These are phyloP conservation scores for Volvox carteri DNA, from an alignment of 163 green algal genomes.

Conservation along the genomic window DNA sequence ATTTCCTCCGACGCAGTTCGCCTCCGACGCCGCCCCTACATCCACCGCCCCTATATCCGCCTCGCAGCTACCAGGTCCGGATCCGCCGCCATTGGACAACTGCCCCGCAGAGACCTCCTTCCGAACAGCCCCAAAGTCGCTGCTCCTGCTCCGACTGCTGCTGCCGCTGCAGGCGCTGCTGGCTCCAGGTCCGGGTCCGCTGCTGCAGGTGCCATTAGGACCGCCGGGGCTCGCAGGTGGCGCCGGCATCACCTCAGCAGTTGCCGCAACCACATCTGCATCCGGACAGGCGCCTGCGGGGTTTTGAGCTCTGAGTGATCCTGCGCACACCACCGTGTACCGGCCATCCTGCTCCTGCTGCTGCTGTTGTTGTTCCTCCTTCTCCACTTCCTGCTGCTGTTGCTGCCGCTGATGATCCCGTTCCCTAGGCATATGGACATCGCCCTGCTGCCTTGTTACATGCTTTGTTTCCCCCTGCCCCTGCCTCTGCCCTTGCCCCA, in stretches of 20 bases:
- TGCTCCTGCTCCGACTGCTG: conserved; percentile 25
- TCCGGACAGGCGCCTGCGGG: not conserved
- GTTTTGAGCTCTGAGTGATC: too few species aligned
- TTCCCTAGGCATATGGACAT: too few species aligned
- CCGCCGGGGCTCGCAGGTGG: not conserved
- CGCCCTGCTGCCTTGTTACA: too few species aligned
- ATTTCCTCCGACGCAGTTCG: too few species aligned
- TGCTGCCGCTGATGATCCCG: not conserved
- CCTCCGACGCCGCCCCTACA: too few species aligned
- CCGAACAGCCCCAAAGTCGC: not conserved
- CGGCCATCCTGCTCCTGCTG: too few species aligned
- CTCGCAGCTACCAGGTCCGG: too few species aligned
- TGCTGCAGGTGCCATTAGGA: not conserved
- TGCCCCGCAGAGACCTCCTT: not conserved
- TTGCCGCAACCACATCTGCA: too few species aligned
- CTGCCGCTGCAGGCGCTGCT: not conserved
- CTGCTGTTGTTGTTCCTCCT: not conserved
- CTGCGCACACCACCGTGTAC: too few species aligned
- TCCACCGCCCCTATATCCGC: too few species aligned
- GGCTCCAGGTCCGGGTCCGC: not conserved
- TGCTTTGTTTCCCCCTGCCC: too few species aligned
- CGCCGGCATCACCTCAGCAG: not conserved
- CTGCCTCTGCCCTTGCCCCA: not conserved
- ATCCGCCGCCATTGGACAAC: too few species aligned
- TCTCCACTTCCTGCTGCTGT: not conserved